Conservation (phyloP, 2,329 filamentous ascomycete species). For the Alternaria sp. region DNA sequence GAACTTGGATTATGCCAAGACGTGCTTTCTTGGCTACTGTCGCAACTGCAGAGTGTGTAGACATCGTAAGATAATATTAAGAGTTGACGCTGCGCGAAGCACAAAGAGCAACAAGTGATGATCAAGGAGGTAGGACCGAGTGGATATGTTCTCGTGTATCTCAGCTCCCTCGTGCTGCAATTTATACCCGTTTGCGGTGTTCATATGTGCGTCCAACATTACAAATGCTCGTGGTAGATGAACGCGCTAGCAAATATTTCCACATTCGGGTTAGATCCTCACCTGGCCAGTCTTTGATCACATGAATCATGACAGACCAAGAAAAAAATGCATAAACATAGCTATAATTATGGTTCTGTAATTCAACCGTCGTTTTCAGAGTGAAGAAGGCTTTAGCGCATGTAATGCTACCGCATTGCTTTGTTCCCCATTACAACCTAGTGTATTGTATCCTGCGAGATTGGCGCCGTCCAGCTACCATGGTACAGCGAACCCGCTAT, state of each 20-base stretch:
- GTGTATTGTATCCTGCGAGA: background rate
- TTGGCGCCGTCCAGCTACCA: background rate
- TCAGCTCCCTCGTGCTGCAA: too few species aligned
- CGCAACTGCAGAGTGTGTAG: conserved; percentile 53
- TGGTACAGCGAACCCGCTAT: background rate
- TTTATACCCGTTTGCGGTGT: too few species aligned
- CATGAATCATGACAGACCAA: background rate
- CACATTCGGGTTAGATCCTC: background rate
- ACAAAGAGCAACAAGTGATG: background rate
- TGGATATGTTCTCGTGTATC: background rate
- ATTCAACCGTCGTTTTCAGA: background rate
- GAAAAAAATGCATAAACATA: too few species aligned
- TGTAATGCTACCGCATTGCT: background rate
- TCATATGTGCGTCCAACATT: background rate
- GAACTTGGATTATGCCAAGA: conserved; percentile 48
- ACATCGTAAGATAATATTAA: conserved; percentile 17
- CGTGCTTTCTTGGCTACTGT: conserved; percentile 51
- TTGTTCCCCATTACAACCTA: background rate
- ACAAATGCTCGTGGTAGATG: conserved; percentile 8
- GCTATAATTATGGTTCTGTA: background rate
- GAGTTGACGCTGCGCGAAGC: background rate
- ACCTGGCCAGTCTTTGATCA: background rate
- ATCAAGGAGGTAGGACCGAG: background rate
- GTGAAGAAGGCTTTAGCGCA: background rate
- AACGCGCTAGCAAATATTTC: conserved; percentile 16